Conservation (phyloP, 257 asterid species). For the Linaria vulgaris region DNA sequence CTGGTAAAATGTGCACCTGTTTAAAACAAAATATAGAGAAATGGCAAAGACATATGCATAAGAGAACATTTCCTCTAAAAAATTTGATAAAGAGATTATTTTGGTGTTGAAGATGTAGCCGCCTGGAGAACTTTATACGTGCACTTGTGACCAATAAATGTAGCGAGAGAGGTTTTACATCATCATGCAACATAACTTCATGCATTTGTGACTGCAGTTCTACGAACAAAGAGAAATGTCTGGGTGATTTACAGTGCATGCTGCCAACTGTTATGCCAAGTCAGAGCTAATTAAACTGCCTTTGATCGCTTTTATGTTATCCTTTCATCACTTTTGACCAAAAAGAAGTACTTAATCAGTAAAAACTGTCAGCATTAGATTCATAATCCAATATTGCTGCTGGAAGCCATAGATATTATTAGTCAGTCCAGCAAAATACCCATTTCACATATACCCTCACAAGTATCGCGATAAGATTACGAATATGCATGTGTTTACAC, state of each 20-base stretch:
- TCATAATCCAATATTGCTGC: not conserved
- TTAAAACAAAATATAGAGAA: slow-evolving; percentile 7
- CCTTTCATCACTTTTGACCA: not conserved
- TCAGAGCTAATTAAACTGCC: not conserved
- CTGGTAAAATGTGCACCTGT: too few relatives aligned
- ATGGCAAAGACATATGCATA: not conserved
- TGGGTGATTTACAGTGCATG: not conserved
- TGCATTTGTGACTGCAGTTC: not conserved
- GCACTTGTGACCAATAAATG: not conserved
- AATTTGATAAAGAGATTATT: not conserved
- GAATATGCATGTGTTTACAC: not conserved
- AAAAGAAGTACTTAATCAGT: not conserved
- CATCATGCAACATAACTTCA: not conserved
- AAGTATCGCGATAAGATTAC: not conserved
- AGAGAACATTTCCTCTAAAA: not conserved
- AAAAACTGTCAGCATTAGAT: not conserved
- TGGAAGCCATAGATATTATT: not conserved
- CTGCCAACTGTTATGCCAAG: slow-evolving; percentile 1
- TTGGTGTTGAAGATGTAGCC: not conserved
- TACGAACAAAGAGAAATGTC: not conserved
- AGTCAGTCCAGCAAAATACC: not conserved
- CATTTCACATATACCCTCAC: not conserved
- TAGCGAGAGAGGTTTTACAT: not conserved
- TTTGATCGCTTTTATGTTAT: not conserved
- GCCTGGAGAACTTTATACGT: not conserved